phyloP scores from a whole-genome alignment of 1,284 basidiomycete species.

The Testicularia cyperi region DNA sequence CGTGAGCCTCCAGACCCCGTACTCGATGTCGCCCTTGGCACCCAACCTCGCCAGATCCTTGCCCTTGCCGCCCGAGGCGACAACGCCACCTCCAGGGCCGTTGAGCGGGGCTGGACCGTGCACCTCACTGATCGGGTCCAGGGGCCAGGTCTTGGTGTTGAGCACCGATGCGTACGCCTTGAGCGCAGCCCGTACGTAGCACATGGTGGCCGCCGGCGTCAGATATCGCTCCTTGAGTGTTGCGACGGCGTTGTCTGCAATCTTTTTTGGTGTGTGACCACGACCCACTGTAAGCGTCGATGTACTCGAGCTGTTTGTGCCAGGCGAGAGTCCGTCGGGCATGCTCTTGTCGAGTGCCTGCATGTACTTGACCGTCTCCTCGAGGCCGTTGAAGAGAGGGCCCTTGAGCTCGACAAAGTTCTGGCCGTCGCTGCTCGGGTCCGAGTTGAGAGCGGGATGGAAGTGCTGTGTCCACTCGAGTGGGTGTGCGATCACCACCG shows the following conservation, averaged over 20 bases:
- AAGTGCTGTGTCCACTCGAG: slow-evolving; percentile 54
- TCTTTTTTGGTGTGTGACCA: slow-evolving; percentile 22
- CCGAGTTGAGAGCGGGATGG: slow-evolving; percentile 37
- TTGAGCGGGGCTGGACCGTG: slow-evolving; percentile 3
- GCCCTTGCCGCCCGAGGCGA: slow-evolving; percentile 27
- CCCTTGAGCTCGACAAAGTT: slow-evolving; percentile 36
- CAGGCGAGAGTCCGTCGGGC: no score
- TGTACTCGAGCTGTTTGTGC: no score
- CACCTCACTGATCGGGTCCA: not conserved
- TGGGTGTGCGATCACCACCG: slow-evolving; percentile 34
- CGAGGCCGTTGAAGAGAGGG: slow-evolving; percentile 24
- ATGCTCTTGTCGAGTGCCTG: no score
- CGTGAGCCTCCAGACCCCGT: slow-evolving; percentile 35
- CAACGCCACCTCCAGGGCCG: slow-evolving; percentile 30
- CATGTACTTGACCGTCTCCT: slow-evolving; percentile 14
- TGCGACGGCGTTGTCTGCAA: slow-evolving; percentile 36
- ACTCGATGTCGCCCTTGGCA: slow-evolving; percentile 45
- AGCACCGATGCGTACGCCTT: slow-evolving; percentile 18
- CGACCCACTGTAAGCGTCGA: no score
- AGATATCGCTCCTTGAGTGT: slow-evolving; percentile 34
- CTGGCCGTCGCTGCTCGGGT: slow-evolving; percentile 12
- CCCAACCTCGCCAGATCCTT: slow-evolving; percentile 16
- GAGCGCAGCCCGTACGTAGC: slow-evolving; percentile 38
- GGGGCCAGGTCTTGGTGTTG: slow-evolving; percentile 21
- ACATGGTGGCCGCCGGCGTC: slow-evolving; percentile 40